These are phyloP conservation scores for Sugiyamaella neomexicana DNA, from an alignment of 1,139 yeast species.

Conservation along the genomic window DNA sequence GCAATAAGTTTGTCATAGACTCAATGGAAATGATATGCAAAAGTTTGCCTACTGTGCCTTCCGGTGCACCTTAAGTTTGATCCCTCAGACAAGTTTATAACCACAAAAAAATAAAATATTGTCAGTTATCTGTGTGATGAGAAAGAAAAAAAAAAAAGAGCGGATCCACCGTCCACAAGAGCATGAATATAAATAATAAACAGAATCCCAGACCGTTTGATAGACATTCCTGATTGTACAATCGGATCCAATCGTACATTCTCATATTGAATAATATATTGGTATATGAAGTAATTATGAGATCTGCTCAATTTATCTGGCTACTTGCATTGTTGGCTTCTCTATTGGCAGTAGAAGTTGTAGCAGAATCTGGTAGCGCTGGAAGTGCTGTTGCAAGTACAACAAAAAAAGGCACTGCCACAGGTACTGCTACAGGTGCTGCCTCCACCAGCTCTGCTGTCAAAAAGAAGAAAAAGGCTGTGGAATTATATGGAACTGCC, in stretches of 20 bases:
- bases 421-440: background rate
- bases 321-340: background rate
- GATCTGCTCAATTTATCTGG: conserved; percentile 4
- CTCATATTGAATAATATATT: background rate
- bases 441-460: background rate
- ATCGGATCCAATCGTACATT: background rate
- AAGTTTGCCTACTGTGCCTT: background rate
- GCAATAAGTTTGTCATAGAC: background rate
- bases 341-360: background rate
- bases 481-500: conserved; percentile 18
- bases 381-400: background rate
- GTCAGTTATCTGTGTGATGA: background rate
- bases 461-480: background rate
- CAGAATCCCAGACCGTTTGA: conserved; percentile 4
- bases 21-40: background rate
- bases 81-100: background rate
- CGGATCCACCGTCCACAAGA: no score
- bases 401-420: background rate
- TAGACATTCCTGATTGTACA: background rate
- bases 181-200: background rate
- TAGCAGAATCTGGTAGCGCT: background rate
- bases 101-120: background rate
- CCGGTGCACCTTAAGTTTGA: background rate
- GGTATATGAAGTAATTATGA: background rate
- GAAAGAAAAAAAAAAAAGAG: no score